These are phyloP conservation scores for Linanthus parryae DNA, from an alignment of 148 eudicot species.

Conservation along the genomic window DNA sequence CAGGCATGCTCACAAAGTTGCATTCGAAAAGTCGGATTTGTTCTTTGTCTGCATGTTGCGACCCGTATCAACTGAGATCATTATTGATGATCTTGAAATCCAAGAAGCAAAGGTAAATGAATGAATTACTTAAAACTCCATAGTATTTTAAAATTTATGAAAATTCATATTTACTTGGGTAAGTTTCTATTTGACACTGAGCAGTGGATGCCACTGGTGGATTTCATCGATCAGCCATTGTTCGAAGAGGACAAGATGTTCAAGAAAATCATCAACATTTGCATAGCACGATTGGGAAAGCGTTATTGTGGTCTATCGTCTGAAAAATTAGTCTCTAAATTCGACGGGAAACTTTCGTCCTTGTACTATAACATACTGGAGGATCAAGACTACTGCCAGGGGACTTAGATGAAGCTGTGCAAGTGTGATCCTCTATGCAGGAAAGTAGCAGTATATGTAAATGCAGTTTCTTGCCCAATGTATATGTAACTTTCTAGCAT, in stretches of 20 bases:
- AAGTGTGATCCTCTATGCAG: too few relatives aligned
- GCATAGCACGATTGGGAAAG: constrained; percentile 59
- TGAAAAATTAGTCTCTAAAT: constrained; percentile 61
- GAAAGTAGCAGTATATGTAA: too few relatives aligned
- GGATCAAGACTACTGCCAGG: constrained; percentile 38
- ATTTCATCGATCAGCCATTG: constrained; percentile 65
- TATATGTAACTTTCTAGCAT: too few relatives aligned
- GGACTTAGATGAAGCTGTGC: too few relatives aligned
- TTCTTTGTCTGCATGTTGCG: constrained; percentile 81
- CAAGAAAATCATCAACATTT: constrained; percentile 64
- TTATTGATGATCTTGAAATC: constrained; percentile 69
- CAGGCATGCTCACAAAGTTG: constrained; percentile 91
- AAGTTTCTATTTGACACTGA: neutral
- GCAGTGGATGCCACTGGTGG: constrained; percentile 91
- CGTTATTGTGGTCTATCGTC: constrained; percentile 63
- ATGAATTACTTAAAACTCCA: too few relatives aligned
- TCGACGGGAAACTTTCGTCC: constrained; percentile 56
- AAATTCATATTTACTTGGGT: neutral
- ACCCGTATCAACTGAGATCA: constrained; percentile 58
- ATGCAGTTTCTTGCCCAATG: too few relatives aligned
- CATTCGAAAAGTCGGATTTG: constrained; percentile 84
- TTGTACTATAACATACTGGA: constrained; percentile 64
- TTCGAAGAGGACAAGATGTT: constrained; percentile 68
- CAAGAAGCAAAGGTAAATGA: constrained; percentile 77
- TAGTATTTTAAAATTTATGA: too few relatives aligned